phyloP scores from a whole-genome alignment of 441 rosid genomes.

The Metrosideros polymorpha region DNA sequence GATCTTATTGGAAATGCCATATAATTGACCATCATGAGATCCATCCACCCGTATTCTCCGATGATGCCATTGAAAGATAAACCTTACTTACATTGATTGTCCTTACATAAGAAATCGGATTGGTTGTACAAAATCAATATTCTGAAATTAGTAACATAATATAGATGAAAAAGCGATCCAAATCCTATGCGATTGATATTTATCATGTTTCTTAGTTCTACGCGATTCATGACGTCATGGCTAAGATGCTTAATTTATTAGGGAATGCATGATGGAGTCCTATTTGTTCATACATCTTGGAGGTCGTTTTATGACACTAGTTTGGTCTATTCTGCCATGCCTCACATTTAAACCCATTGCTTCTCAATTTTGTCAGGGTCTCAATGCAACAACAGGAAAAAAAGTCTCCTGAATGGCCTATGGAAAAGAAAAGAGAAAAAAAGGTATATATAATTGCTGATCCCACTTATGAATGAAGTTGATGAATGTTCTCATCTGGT shows the following conservation, averaged over 20 bases:
- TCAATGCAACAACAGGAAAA: background rate
- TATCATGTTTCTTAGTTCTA: background rate
- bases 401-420: background rate
- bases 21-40: background rate
- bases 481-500: background rate
- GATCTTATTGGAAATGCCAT: background rate
- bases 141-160: background rate
- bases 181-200: background rate
- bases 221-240: background rate
- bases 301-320: background rate
- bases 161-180: background rate
- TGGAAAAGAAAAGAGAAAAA: background rate
- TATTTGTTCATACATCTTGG: background rate
- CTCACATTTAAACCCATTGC: background rate
- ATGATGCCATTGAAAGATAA: background rate
- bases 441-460: background rate
- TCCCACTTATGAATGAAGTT: background rate
- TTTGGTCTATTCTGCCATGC: background rate
- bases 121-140: background rate
- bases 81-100: background rate
- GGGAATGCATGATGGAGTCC: background rate
- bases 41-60: background rate
- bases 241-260: background rate
- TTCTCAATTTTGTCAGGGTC: background rate
- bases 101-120: background rate